Evolutionary conservation across 164 flowering plant genomes (phyloP).

Genomic region (Echeveria elegans): DNA sequence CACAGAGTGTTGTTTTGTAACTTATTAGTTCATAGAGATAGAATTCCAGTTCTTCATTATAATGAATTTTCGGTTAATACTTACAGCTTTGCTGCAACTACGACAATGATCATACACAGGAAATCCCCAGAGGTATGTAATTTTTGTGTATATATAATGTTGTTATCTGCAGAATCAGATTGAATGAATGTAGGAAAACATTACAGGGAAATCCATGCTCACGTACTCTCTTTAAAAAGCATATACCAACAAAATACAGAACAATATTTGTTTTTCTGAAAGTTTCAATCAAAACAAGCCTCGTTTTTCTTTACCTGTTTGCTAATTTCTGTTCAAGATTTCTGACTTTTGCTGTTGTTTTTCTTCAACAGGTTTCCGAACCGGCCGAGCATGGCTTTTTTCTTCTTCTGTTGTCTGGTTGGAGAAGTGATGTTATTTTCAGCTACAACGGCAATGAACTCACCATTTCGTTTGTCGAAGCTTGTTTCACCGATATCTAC

Average conservation of each 20-base stretch:
- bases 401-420: conserved; percentile 69
- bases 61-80: no score
- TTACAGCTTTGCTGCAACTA: no score
- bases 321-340: neutral
- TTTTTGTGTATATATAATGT: no score
- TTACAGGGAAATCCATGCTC: neutral
- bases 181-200: neutral
- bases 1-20: neutral
- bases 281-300: neutral
- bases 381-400: conserved; percentile 71
- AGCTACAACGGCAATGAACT: conserved; percentile 26
- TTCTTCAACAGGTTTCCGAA: conserved; percentile 86
- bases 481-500: conserved; percentile 40
- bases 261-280: neutral
- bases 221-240: neutral
- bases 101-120: no score
- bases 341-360: conserved; percentile 35
- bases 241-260: neutral
- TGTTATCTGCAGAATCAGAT: neutral
- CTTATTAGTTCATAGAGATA: no score
- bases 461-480: conserved; percentile 49
- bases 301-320: neutral
- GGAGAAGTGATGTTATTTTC: conserved; percentile 58
- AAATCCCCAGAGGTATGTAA: no score
- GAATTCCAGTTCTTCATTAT: no score